Percentiles rank a stretch among this genome's conserved stretches.
Conservation (phyloP, 306 rosid species). For the Carpinus fangiana region DNA sequence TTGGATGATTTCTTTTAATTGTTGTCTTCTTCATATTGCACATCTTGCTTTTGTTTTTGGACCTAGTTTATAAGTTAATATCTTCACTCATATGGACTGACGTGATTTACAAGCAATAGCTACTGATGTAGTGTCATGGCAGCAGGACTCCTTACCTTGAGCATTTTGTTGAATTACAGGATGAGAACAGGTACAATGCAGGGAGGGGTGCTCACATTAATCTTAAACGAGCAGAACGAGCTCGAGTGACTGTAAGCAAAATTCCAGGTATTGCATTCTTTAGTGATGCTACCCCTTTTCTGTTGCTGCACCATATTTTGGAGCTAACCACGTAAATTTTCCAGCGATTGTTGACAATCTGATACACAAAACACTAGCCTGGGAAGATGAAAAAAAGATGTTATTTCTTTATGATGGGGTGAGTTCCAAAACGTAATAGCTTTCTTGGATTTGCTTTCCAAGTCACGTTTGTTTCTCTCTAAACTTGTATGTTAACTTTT, state of each 20-base stretch:
- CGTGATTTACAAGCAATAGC: slow-evolving; percentile 1
- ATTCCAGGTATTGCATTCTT: slow-evolving; percentile 73
- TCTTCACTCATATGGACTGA: slow-evolving; percentile 27
- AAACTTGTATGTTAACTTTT: slow-evolving; percentile 15
- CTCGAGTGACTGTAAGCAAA: slow-evolving; percentile 74
- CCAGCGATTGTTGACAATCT: slow-evolving; percentile 89
- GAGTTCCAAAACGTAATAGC: slow-evolving; percentile 31
- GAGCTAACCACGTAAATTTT: slow-evolving; percentile 37
- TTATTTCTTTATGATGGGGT: slow-evolving; percentile 92
- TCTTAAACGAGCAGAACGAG: slow-evolving; percentile 96
- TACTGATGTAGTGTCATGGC: not conserved
- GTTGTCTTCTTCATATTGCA: not conserved
- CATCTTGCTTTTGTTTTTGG: not conserved
- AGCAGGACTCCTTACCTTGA: not conserved
- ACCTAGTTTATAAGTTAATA: slow-evolving; percentile 5
- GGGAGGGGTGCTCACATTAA: slow-evolving; percentile 94
- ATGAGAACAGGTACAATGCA: slow-evolving; percentile 77
- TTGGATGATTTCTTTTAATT: not conserved
- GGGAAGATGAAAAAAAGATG: slow-evolving; percentile 81
- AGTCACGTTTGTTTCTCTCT: not conserved
- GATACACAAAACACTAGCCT: slow-evolving; percentile 65
- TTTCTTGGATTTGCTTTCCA: slow-evolving; percentile 14
- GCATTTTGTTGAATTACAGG: slow-evolving; percentile 52
- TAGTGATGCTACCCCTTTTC: slow-evolving; percentile 11
- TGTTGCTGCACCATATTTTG: slow-evolving; percentile 19